These are phyloP conservation scores for Boletus rex-veris DNA, from an alignment of 768 basidiomycete genomes.

Conservation along the genomic window DNA sequence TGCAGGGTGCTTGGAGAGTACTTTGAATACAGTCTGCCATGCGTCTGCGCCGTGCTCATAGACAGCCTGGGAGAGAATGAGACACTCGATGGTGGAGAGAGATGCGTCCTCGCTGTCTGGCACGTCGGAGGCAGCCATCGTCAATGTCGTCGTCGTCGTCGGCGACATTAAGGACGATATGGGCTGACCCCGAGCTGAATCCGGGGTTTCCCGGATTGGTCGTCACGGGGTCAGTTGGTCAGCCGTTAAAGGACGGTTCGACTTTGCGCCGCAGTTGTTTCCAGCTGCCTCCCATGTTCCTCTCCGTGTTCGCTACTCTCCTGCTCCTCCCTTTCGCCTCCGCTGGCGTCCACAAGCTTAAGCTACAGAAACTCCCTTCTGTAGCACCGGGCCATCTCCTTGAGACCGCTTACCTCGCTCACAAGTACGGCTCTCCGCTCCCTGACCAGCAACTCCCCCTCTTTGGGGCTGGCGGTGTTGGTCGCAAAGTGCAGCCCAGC, in stretches of 20 bases:
- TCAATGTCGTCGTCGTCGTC: conserved; percentile 8
- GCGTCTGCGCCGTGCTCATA: conserved; percentile 72
- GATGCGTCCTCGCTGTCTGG: conserved; percentile 8
- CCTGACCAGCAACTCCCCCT: conserved; percentile 55
- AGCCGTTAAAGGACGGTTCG: conserved; percentile 24
- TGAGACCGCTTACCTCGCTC: conserved; percentile 82
- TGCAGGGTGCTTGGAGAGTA: conserved; percentile 70
- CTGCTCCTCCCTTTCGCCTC: conserved; percentile 46
- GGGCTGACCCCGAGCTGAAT: conserved; percentile 12
- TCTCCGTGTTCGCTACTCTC: conserved; percentile 38
- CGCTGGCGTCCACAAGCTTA: conserved; percentile 74
- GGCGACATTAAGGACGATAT: not conserved
- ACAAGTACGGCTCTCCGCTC: conserved; percentile 75
- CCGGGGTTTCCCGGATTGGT: conserved; percentile 19
- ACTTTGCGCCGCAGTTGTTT: conserved; percentile 4
- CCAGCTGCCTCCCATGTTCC: conserved; percentile 38
- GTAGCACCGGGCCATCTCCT: conserved; percentile 59
- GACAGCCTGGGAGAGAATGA: conserved; percentile 82
- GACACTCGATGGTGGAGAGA: conserved; percentile 54
- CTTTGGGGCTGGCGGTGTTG: conserved; percentile 69
- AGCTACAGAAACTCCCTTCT: conserved; percentile 79
- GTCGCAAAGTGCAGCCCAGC: conserved; percentile 53
- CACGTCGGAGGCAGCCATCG: conserved; percentile 6
- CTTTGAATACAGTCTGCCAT: conserved; percentile 64
- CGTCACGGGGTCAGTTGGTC: not conserved